These are phyloP conservation scores for Gossypium schwendimanii DNA, from an alignment of 441 rosid genomes.

Conservation along the genomic window DNA sequence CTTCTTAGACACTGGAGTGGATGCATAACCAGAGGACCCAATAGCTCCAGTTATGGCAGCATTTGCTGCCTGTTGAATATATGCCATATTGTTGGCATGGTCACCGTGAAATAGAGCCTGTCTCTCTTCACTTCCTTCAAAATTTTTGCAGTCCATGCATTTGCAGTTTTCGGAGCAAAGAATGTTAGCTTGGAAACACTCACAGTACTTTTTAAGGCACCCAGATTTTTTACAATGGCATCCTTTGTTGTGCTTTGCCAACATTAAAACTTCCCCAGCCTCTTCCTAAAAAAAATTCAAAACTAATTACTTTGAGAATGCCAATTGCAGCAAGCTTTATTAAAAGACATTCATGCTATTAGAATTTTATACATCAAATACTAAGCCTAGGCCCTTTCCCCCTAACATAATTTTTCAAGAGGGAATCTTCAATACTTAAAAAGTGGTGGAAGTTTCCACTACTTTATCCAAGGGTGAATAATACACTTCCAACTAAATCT, in stretches of 20 bases:
- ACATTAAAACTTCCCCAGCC: conserved; percentile 44
- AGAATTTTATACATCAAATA: background rate
- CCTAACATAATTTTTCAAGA: background rate
- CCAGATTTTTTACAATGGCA: conserved; percentile 97
- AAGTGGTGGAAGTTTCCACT: background rate
- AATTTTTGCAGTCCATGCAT: conserved; percentile 87
- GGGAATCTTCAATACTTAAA: background rate
- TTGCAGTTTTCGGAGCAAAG: conserved; percentile 87
- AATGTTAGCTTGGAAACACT: conserved; percentile 87
- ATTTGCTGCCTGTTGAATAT: conserved; percentile 96
- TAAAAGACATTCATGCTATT: background rate
- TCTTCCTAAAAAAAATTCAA: conserved; percentile 49
- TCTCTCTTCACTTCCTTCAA: conserved; percentile 81
- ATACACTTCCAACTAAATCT: background rate
- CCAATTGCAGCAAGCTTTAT: background rate
- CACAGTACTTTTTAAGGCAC: conserved; percentile 95
- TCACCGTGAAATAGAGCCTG: conserved; percentile 62
- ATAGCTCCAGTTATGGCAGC: conserved; percentile 99
- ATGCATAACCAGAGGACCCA: conserved; percentile 88
- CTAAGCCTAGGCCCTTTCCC: background rate
- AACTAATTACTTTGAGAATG: background rate
- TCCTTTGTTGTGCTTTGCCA: conserved; percentile 89
- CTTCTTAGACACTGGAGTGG: conserved; percentile 65
- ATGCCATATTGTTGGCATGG: conserved; percentile 71
- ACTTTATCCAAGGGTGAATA: background rate